phyloP scores from a whole-genome alignment of 768 basidiomycete genomes.

The Tulasnella sp. region DNA sequence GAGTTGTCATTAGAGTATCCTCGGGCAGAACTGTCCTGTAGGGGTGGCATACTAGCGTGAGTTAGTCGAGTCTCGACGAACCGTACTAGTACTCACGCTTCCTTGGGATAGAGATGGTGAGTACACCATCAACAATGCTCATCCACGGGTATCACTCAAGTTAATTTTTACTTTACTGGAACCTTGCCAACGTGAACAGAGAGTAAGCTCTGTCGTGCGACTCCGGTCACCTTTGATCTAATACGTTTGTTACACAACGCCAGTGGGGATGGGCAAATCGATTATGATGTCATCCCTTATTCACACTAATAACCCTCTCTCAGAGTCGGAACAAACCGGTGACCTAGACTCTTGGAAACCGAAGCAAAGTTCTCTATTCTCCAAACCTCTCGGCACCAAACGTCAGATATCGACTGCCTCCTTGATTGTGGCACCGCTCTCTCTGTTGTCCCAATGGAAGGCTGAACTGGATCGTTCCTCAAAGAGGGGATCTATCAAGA shows the following conservation, averaged over 20 bases:
- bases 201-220: neutral
- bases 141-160: neutral
- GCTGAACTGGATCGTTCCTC: conserved; percentile 82
- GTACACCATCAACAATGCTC: no score
- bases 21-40: conserved; percentile 57
- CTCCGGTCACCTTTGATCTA: neutral
- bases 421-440: conserved; percentile 84
- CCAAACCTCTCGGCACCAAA: conserved; percentile 29
- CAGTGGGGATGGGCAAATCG: conserved; percentile 95
- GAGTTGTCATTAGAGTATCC: conserved; percentile 82
- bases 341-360: neutral
- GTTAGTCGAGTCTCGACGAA: conserved; percentile 23
- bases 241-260: neutral
- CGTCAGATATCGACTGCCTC: conserved; percentile 41
- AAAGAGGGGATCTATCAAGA: conserved; percentile 49
- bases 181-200: neutral
- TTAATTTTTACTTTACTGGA: neutral
- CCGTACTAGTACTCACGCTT: neutral
- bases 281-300: conserved; percentile 88
- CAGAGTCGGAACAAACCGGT: conserved; percentile 23
- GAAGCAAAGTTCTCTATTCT: conserved; percentile 22
- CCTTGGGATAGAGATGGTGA: neutral
- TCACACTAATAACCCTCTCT: conserved; percentile 53
- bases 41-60: conserved; percentile 85
- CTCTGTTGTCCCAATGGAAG: conserved; percentile 85